Percentiles rank a stretch among this genome's conserved stretches.
phyloP scores from a whole-genome alignment of 192 early-diverging fungal species.

The Chytriomyces confervae region DNA sequence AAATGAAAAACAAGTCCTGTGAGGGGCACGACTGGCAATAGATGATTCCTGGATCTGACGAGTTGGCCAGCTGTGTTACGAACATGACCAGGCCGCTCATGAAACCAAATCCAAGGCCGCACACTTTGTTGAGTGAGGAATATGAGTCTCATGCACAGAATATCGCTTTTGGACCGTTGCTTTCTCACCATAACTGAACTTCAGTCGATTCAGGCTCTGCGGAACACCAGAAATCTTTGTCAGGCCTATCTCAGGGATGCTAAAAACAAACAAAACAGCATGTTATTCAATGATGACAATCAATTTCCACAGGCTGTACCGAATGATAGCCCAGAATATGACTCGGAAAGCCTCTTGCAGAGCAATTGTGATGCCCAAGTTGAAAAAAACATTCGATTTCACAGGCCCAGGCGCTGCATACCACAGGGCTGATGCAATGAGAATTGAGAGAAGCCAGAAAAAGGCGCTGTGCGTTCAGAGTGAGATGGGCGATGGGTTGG shows the following conservation, averaged over 20 bases:
- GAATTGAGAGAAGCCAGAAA: constrained; percentile 79
- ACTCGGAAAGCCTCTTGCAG: constrained; percentile 76
- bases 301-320: constrained; percentile 20
- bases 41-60: constrained; percentile 72
- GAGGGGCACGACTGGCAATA: constrained; percentile 69
- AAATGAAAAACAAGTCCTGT: constrained; percentile 68
- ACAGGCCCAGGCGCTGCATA: constrained; percentile 50
- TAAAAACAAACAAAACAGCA: constrained; percentile 28
- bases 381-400: constrained; percentile 50
- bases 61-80: constrained; percentile 67
- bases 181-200: constrained; percentile 66
- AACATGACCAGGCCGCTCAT: constrained; percentile 75
- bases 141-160: not conserved
- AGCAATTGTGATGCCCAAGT: constrained; percentile 64
- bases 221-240: constrained; percentile 67
- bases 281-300: constrained; percentile 40
- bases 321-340: constrained; percentile 62
- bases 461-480: constrained; percentile 64
- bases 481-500: not conserved
- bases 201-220: constrained; percentile 67
- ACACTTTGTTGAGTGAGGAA: constrained; percentile 41
- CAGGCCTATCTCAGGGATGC: constrained; percentile 70
- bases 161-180: no score
- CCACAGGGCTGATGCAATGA: constrained; percentile 78
- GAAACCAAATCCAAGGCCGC: constrained; percentile 75